phyloP scores from a whole-genome alignment of 331 rosid species.

The Cydonia oblonga region DNA sequence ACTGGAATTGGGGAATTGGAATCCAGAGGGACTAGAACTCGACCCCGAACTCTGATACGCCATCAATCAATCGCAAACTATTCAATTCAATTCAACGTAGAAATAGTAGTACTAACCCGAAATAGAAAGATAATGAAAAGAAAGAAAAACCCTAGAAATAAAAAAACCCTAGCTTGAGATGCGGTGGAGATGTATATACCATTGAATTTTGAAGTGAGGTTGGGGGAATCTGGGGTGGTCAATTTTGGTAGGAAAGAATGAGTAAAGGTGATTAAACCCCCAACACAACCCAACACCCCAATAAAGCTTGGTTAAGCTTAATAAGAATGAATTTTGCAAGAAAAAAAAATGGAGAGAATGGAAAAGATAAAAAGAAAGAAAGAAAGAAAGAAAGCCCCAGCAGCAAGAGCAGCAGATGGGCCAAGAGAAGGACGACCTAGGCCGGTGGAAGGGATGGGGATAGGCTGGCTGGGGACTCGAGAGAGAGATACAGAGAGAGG shows the following conservation, averaged over 20 bases:
- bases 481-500: neutral
- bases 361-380: neutral
- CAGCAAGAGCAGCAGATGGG: neutral
- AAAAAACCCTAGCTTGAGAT: conserved; percentile 19
- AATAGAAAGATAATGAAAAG: neutral
- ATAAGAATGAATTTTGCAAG: neutral
- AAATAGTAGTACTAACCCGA: neutral
- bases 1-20: conserved; percentile 30
- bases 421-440: neutral
- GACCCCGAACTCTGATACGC: conserved; percentile 46
- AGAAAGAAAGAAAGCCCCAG: neutral
- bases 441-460: neutral
- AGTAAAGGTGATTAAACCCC: neutral
- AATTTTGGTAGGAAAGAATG: neutral
- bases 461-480: neutral
- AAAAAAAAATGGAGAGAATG: neutral
- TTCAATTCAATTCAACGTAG: too few species aligned
- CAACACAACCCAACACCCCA: neutral
- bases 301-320: neutral
- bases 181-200: conserved; percentile 23
- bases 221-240: conserved; percentile 12
- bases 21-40: conserved; percentile 80
- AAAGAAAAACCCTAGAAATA: conserved; percentile 12
- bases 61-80: conserved; percentile 26
- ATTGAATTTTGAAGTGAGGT: conserved; percentile 7